Percentiles rank a stretch among this genome's conserved stretches.
phyloP scores from a whole-genome alignment of 805 yeast genomes.

The Candida schatavii region DNA sequence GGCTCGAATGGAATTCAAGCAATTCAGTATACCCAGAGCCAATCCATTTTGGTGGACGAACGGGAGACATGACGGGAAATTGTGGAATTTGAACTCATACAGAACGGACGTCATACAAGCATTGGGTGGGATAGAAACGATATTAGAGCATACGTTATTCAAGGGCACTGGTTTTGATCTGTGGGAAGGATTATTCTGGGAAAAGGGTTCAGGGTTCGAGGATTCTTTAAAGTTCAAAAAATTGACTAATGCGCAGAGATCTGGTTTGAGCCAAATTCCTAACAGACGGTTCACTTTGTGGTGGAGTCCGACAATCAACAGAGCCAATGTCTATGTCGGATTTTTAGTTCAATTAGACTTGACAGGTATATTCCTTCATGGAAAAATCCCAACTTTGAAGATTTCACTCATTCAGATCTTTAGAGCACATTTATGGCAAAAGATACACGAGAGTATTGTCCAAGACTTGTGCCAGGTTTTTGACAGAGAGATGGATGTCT shows the following conservation, averaged over 20 bases:
- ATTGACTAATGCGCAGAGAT: conserved; percentile 94
- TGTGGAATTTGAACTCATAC: conserved; percentile 92
- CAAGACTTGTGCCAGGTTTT: conserved; percentile 90
- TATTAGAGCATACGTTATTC: conserved; percentile 89
- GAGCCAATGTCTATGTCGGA: conserved; percentile 98
- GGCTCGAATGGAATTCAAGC: conserved; percentile 73
- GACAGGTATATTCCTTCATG: conserved; percentile 96
- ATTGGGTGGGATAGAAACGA: conserved; percentile 94
- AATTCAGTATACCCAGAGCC: conserved; percentile 64
- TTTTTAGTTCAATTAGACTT: conserved; percentile 92
- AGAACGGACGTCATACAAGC: conserved; percentile 96
- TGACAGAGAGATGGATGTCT: conserved; percentile 79
- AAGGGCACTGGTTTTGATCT: conserved; percentile 96
- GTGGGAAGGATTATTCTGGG: conserved; percentile 99
- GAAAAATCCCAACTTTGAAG: conserved; percentile 95
- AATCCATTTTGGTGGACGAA: conserved; percentile 98
- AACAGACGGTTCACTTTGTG: conserved; percentile 94
- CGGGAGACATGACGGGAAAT: conserved; percentile 88
- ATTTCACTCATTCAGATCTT: conserved; percentile 94
- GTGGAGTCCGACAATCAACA: conserved; percentile 99
- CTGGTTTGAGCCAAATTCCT: conserved; percentile 96
- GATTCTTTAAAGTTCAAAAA: conserved; percentile 93
- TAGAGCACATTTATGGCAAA: conserved; percentile 98
- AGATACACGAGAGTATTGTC: conserved; percentile 93
- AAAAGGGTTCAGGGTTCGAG: conserved; percentile 94